Evolutionary conservation across 441 rosid species (phyloP), one percentile per base, ranked within the genome.

Genomic region (Hura crepitans): DNA sequence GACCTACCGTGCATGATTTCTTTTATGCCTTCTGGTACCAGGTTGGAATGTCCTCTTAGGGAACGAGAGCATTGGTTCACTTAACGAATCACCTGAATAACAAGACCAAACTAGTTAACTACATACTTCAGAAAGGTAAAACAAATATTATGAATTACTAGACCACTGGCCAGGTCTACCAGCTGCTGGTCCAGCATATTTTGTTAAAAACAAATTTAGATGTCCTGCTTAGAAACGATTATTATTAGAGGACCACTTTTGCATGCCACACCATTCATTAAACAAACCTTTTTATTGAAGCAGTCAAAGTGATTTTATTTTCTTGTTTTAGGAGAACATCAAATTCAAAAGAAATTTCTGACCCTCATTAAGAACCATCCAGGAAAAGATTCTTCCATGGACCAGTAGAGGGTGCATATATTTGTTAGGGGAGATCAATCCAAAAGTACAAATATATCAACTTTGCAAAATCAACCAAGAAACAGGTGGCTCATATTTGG

Each of bases 21-120:
- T 84, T 83, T 95, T 92, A 45, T 96, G 90, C 75, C 83, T 86
- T 63, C 92, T 79, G 77, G 78, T 73, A 78, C 97, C 92, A 51
- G 97, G 97, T 72, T 95, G 97, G 85, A 74, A 92, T 59, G 97
- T 92, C 83, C 97, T 78, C 71, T 95, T 92, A 17, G 94, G 85
- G 69, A 84, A 77, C 61, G 85, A 79, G 28, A 92, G 86, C 90
- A 92, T 80, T 4, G 97, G 91, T 77, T 86, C 97, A 67, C 51
- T 77, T 2, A 92, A 81, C 64, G 89, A 85, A 81, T 88, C 80
- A 2, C 79, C 90, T 85, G 83, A 81, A 81, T 30, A 66, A 77
- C 73, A 67, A 0, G 15, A 46, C 27, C 43, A 74, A 68, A n/a
- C 33, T 25, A 72, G 14, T 8, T 11, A 65, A 79, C 15, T 43